Base-by-base conservation (phyloP, 2,329 filamentous ascomycete genomes). In the Raffaelea albimanens region DNA sequence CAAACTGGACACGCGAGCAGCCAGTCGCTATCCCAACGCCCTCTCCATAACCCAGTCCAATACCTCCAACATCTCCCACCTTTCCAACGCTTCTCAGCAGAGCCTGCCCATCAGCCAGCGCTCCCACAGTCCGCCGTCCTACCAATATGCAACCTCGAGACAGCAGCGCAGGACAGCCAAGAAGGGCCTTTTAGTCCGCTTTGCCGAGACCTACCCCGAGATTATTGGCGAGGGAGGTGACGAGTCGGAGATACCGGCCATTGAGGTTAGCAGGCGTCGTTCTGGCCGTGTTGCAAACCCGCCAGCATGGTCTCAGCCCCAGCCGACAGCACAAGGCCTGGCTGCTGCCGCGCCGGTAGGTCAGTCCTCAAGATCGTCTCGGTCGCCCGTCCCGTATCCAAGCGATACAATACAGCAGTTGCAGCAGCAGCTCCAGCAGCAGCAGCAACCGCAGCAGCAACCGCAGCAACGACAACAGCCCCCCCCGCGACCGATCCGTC, bases 211-310 rank as follows among this genome's bases (percentile, higher is more conserved):
- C 10, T 72, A 75, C 47, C 89, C 90, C 7, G 84, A 88, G 42
- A 66, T 95, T 52, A 96, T 97, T 59, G 91, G 91, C 42, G 83
- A 91, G 63, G 91, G 91, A 49, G 91, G 91, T 31, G 91, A 96
- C 59, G 89, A 95, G 63, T 83, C 85, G 47, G 81, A 86, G 46
- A 68, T 76, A 9, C 85, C 86, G 2, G 77, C 82, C 2, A 70
- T 80, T 19, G 85, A 93, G 59, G 83, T 95, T 47, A 82, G 80
- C 5, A 73, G 70, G 60, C 70, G 67, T 52, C 82, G 75, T 63
- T n/a, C n/a, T n/a, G n/a, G n/a, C n/a, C 70, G 62, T 59, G 56
- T 64, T 58, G 18, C 9, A 40, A 42, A 38, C 43, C 51, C 59
- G 61, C 39, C 56, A 38, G 56, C 18, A 21, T 36, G 33, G 33